A percentile compares a stretch with the other conserved stretches of the same genome.
These are phyloP conservation scores for Fusarium tanahbumbuense DNA, from an alignment of 2,329 filamentous ascomycete species.

Conservation along the genomic window DNA sequence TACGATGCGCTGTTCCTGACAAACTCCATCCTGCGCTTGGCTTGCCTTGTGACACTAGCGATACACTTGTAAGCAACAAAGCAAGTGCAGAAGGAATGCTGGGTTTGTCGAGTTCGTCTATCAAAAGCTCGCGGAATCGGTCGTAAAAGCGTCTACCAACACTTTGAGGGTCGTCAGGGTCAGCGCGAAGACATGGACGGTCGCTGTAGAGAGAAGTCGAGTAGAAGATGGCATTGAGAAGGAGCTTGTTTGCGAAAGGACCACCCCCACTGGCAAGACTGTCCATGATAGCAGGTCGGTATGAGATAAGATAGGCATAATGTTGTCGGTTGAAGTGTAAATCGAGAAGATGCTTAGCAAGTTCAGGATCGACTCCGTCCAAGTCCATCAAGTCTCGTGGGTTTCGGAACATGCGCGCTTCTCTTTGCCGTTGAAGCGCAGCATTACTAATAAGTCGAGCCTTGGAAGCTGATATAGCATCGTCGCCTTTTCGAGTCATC, in stretches of 20 bases:
- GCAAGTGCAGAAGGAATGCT: constrained; percentile 54
- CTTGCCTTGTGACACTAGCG: constrained; percentile 50
- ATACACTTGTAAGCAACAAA: constrained; percentile 49
- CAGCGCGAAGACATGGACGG: constrained; percentile 49
- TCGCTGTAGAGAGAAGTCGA: constrained; percentile 55
- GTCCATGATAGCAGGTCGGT: constrained; percentile 55
- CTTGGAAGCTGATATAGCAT: constrained; percentile 47
- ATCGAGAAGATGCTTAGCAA: constrained; percentile 53
- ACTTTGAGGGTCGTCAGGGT: constrained; percentile 50
- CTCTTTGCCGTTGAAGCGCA: constrained; percentile 50
- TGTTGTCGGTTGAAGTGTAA: constrained; percentile 54
- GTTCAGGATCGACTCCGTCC: constrained; percentile 50
- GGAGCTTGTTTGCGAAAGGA: constrained; percentile 52
- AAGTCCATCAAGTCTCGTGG: constrained; percentile 50
- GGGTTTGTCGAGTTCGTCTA: constrained; percentile 49
- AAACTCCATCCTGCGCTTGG: constrained; percentile 52
- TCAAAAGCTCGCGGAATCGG: constrained; percentile 52
- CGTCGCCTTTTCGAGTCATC: constrained; percentile 45
- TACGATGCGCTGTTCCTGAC: constrained; percentile 53
- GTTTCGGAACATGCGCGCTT: constrained; percentile 48
- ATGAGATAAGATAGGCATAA: constrained; percentile 53
- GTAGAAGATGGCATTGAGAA: constrained; percentile 56
- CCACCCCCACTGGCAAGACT: constrained; percentile 51
- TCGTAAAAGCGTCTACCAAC: constrained; percentile 53
- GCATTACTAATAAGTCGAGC: constrained; percentile 53